Conservation (phyloP, 345 rosid species). For the Garcia nutans region DNA sequence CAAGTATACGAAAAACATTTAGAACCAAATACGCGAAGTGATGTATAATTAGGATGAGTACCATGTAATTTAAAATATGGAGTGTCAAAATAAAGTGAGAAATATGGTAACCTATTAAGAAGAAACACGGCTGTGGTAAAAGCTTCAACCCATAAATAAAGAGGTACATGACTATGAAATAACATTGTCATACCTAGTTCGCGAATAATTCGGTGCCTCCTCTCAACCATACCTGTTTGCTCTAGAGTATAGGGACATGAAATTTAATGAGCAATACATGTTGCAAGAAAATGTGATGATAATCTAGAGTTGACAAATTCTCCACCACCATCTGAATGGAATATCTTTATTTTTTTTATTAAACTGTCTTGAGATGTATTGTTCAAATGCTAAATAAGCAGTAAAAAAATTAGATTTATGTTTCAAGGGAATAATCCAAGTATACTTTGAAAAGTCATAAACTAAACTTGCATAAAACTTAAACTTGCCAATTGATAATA, state of each 20-base stretch:
- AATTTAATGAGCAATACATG: neutral
- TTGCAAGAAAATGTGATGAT: neutral
- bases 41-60: no score
- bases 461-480: neutral
- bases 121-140: no score
- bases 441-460: conserved; percentile 7
- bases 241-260: neutral
- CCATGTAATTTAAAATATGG: no score
- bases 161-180: no score
- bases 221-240: neutral
- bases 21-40: no score
- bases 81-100: no score
- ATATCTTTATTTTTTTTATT: neutral
- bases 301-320: neutral
- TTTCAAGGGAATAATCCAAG: conserved; percentile 6
- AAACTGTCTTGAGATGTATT: neutral
- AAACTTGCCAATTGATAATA: no score
- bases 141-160: no score
- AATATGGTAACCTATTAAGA: no score
- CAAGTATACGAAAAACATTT: no score
- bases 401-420: neutral
- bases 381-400: conserved; percentile 8
- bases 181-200: neutral
- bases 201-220: neutral
- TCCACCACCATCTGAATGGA: conserved; percentile 6